Conservation (phyloP, 2,329 filamentous ascomycete genomes). For the Emergomyces africanus region DNA sequence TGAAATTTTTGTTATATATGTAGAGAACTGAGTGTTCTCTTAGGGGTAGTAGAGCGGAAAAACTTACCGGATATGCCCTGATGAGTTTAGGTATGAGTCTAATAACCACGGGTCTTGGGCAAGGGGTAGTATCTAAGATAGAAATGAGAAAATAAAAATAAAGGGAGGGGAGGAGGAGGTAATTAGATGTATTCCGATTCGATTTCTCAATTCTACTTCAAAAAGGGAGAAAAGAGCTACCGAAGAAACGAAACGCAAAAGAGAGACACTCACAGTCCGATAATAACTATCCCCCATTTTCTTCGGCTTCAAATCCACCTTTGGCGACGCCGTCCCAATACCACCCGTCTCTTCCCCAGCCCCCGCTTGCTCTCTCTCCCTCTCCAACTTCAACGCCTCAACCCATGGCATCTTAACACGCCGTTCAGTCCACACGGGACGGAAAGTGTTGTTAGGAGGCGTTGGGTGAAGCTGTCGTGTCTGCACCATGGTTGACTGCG, state of each 20-base stretch:
- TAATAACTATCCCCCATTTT: conserved; percentile 61
- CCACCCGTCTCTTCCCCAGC: conserved; percentile 18
- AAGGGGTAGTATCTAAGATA: conserved; percentile 49
- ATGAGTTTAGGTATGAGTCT: conserved; percentile 65
- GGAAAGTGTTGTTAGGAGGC: conserved; percentile 15
- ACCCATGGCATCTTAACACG: conserved; percentile 56
- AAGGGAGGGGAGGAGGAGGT: conserved; percentile 15
- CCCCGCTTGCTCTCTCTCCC: conserved; percentile 26
- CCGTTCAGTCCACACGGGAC: conserved; percentile 38
- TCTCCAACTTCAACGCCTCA: conserved; percentile 47
- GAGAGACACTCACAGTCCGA: conserved; percentile 41
- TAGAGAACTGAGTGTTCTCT: neutral
- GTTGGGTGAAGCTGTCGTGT: conserved; percentile 19
- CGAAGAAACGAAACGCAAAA: neutral
- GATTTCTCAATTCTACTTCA: neutral
- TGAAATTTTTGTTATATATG: neutral
- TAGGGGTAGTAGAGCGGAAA: neutral
- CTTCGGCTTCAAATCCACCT: conserved; percentile 50
- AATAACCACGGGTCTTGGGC: conserved; percentile 64
- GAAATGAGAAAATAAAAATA: conserved; percentile 9
- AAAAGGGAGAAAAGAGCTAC: conserved; percentile 11
- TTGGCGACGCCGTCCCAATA: conserved; percentile 14
- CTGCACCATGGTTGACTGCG: neutral
- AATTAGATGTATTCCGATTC: neutral
- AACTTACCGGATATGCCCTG: conserved; percentile 53